Percentiles rank a stretch among this genome's conserved stretches.
These are phyloP conservation scores for Naumovozyma castellii DNA, from an alignment of 805 yeast species.

Conservation along the genomic window DNA sequence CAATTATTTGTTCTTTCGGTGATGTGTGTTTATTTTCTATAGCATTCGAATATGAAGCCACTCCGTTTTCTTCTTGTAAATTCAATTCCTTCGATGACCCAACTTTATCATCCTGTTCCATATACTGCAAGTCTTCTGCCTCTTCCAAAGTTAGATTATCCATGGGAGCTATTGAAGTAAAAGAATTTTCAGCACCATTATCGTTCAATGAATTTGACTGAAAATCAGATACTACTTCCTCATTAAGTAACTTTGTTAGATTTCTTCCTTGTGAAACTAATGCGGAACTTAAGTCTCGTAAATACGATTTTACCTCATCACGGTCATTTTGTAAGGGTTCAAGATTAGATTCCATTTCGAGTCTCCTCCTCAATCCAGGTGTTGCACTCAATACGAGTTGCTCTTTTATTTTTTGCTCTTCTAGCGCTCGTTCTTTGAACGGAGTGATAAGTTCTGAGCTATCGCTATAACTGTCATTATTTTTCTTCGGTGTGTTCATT, in stretches of 20 bases:
- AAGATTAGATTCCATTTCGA: slow-evolving; percentile 7
- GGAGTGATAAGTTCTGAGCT: slow-evolving; percentile 14
- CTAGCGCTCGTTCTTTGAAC: slow-evolving; percentile 19
- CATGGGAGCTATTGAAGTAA: neutral
- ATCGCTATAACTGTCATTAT: slow-evolving; percentile 1
- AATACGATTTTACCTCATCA: slow-evolving; percentile 12
- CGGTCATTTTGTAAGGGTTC: slow-evolving; percentile 10
- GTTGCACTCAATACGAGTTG: slow-evolving; percentile 14
- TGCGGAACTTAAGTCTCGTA: slow-evolving; percentile 20
- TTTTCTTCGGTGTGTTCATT: slow-evolving; percentile 12
- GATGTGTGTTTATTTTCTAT: neutral
- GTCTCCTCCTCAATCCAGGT: slow-evolving; percentile 14
- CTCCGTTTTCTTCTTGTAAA: no score
- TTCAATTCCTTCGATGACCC: no score
- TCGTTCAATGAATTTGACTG: neutral
- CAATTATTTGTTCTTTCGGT: neutral
- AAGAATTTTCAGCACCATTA: neutral
- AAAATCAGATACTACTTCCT: neutral
- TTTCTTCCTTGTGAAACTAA: slow-evolving; percentile 13
- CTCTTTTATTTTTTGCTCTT: slow-evolving; percentile 15
- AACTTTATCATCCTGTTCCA: no score
- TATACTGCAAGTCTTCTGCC: neutral
- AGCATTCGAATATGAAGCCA: neutral
- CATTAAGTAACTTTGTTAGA: slow-evolving; percentile 1
- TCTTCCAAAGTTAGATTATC: neutral